These are phyloP conservation scores for Nepenthes alata DNA, from an alignment of 179 eudicot genomes.

Conservation along the genomic window DNA sequence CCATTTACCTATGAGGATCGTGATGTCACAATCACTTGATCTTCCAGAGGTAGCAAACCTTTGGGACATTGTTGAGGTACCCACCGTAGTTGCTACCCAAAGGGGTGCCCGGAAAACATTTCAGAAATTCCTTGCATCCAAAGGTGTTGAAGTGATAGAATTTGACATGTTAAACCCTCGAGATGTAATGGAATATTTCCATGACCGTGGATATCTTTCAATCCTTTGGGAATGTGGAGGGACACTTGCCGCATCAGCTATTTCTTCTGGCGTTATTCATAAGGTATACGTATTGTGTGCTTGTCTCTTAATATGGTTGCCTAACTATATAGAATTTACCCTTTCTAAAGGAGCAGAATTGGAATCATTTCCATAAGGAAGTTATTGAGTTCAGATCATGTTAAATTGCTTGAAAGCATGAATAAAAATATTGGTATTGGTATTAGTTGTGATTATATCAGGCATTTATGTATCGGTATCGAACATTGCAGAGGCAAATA, in stretches of 20 bases:
- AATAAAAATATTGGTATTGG: too few relatives aligned
- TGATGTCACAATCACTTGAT: conserved; percentile 80
- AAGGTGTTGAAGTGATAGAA: conserved; percentile 93
- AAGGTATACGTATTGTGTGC: conserved; percentile 33
- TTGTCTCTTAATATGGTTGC: not conserved
- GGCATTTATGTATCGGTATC: too few relatives aligned
- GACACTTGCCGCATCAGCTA: conserved; percentile 82
- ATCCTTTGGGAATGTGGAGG: conserved; percentile 99
- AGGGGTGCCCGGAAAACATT: conserved; percentile 85
- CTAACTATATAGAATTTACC: too few relatives aligned
- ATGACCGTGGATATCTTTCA: conserved; percentile 93
- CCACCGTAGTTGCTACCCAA: conserved; percentile 84
- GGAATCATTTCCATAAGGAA: too few relatives aligned
- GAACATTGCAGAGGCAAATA: too few relatives aligned
- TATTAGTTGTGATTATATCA: too few relatives aligned
- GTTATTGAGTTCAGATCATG: too few relatives aligned
- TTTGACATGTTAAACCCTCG: conserved; percentile 78
- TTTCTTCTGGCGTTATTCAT: conserved; percentile 80
- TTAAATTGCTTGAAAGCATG: too few relatives aligned
- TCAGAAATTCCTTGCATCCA: conserved; percentile 89
- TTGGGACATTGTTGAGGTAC: conserved; percentile 80
- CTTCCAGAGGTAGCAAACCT: conserved; percentile 82
- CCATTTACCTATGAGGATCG: conserved; percentile 73
- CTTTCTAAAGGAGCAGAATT: too few relatives aligned
- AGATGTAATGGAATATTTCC: conserved; percentile 76